Conservation (phyloP, 1,284 basidiomycete genomes). For the Caloboletus firmus region DNA sequence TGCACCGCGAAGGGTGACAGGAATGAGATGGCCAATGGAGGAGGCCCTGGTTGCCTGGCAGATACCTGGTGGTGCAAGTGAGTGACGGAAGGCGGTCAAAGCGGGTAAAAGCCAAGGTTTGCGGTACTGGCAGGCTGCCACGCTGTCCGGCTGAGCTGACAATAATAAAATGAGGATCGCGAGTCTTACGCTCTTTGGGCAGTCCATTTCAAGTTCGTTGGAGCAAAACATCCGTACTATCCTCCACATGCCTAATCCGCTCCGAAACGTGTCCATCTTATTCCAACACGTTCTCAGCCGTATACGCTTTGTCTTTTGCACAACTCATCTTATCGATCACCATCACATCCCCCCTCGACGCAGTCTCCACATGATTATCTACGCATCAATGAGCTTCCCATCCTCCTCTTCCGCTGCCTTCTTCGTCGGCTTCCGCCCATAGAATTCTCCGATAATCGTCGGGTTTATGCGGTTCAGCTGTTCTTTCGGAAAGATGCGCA, state of each 20-base stretch:
- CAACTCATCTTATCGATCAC: conserved; percentile 23
- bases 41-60: conserved; percentile 36
- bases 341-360: no score
- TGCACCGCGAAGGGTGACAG: conserved; percentile 10
- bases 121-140: conserved; percentile 34
- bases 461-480: conserved; percentile 95
- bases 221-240: conserved; percentile 7
- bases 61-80: conserved; percentile 27
- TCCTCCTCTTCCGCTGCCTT: conserved; percentile 58
- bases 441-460: conserved; percentile 86
- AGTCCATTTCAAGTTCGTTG: conserved; percentile 19
- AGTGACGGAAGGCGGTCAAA: conserved; percentile 26
- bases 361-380: conserved; percentile 29
- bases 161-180: conserved; percentile 25
- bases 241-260: conserved; percentile 13
- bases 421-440: conserved; percentile 73
- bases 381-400: conserved; percentile 62
- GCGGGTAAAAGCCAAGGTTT: conserved; percentile 26
- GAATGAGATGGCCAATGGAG: neutral
- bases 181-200: conserved; percentile 26
- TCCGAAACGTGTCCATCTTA: conserved; percentile 24
- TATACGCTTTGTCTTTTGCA: no score
- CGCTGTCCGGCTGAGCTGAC: conserved; percentile 30
- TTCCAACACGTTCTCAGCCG: no score
- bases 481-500: conserved; percentile 99